Conservation (phyloP, 2,329 filamentous ascomycete genomes). For the Ophiostoma ulmi region DNA sequence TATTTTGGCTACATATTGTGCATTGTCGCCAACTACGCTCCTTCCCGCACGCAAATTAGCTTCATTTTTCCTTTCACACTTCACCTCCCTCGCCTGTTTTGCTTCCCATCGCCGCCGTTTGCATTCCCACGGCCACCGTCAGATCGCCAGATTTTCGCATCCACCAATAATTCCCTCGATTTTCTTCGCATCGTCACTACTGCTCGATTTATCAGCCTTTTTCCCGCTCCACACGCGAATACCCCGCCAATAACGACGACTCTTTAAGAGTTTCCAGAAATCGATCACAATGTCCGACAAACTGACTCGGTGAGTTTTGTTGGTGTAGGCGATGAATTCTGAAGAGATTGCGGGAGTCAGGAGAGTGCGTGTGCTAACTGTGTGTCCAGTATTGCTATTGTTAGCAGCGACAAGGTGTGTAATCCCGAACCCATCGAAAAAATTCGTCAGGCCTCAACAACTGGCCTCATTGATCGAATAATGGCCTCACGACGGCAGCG, state of each 20-base stretch:
- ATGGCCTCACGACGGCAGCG: background rate
- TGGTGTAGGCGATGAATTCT: background rate
- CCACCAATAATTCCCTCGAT: background rate
- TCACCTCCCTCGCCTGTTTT: conserved; percentile 15
- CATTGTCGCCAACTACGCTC: conserved; percentile 21
- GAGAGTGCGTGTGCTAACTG: conserved; percentile 30
- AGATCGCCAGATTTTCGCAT: conserved; percentile 8
- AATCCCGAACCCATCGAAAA: background rate
- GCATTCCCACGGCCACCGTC: background rate
- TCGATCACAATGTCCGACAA: conserved; percentile 26
- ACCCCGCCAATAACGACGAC: conserved; percentile 23
- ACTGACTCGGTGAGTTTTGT: conserved; percentile 73
- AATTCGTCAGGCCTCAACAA: background rate
- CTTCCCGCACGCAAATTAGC: conserved; percentile 17
- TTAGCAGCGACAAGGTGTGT: conserved; percentile 90
- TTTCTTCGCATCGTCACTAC: background rate
- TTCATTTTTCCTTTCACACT: background rate
- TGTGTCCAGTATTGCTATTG: conserved; percentile 83
- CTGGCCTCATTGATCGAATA: background rate
- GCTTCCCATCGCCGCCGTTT: background rate
- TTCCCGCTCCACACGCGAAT: conserved; percentile 7
- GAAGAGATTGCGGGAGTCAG: background rate
- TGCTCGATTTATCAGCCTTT: background rate
- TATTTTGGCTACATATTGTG: conserved; percentile 20
- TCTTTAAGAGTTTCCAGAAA: conserved; percentile 9